Base-by-base conservation (phyloP, 257 asterid genomes). In the Lycium barbarum region DNA sequence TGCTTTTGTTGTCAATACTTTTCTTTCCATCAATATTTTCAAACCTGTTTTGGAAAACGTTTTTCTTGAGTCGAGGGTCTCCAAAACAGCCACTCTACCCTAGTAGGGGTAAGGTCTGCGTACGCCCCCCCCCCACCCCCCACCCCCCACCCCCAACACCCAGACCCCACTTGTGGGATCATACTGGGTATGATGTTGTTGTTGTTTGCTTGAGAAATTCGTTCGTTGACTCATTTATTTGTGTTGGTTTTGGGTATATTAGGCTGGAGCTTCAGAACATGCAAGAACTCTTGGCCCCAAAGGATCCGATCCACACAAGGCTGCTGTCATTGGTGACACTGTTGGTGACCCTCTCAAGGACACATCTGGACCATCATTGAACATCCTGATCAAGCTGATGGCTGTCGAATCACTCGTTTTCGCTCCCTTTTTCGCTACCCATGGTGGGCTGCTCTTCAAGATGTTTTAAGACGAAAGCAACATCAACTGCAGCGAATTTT, bases 401-500 rank as follows among this genome's bases (percentile, higher is more conserved):
- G 94, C 94, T 13, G 94, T 91, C 0, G 94, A 91, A 22, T 91
- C 94, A 1, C 91, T 91, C 14, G 94, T 91, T 57, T 91, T 91
- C 7, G 94, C 94, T 40, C 94, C 94, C 47, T 91, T 90, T 86
- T 91, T 91, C 26, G 94, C 94, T 20, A n/a, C 93, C n/a, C 94
- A 91, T 7, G 93, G 94, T n/a, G 94, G 94, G 51, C 55, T 91
- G 78, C 93, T 91, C 81, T 91, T 91, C 86, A 91, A 91, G 89
- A 33, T 76, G 15, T 53, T 76, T 76, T 76, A 53, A 76, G 63
- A 76, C 3, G 36, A 13, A 76, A 80, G 20, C 54, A 70, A 70
- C 54, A 26, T 38, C 79, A 40, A 45, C 80, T 72, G 36, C 36
- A 5, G 17, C 17, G 9, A 71, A 43, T 71, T 17, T 71, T 18